Percentiles rank a stretch among this genome's conserved stretches.
Evolutionary conservation across 2,329 filamentous ascomycete genomes (phyloP).

Genomic region (Hymenoscyphus occultus): DNA sequence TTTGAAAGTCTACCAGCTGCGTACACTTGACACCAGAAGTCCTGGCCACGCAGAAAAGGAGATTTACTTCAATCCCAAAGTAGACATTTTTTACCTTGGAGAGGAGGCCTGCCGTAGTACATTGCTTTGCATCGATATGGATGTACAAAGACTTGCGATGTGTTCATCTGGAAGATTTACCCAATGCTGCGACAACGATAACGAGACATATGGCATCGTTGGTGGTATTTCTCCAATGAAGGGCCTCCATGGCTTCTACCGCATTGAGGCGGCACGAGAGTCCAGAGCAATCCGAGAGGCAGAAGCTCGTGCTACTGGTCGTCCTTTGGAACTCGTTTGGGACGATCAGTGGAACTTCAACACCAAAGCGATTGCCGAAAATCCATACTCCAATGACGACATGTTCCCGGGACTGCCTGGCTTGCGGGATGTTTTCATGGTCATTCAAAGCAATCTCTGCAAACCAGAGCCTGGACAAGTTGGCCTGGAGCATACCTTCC

Average conservation of each 20-base stretch:
- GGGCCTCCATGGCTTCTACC: constrained; percentile 16
- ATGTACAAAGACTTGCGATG: constrained; percentile 14
- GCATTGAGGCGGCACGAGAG: background rate
- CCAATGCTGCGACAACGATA: constrained; percentile 12
- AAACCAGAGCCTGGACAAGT: constrained; percentile 5
- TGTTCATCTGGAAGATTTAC: background rate
- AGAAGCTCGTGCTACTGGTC: background rate
- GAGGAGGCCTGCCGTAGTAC: constrained; percentile 15
- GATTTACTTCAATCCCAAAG: constrained; percentile 14
- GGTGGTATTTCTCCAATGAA: constrained; percentile 12
- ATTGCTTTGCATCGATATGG: background rate
- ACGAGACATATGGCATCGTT: background rate
- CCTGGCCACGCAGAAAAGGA: background rate
- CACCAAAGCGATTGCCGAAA: background rate
- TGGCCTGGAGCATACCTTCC: constrained; percentile 4
- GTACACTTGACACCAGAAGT: constrained; percentile 1
- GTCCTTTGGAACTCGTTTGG: background rate
- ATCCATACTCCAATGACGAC: background rate
- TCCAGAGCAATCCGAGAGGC: background rate
- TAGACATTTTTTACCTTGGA: constrained; percentile 17
- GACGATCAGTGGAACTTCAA: background rate
- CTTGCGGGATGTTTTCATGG: constrained; percentile 14
- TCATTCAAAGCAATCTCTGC: constrained; percentile 15
- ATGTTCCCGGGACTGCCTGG: constrained; percentile 3
- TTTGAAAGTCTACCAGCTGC: constrained; percentile 1